phyloP scores from a whole-genome alignment of 2,329 filamentous ascomycete genomes.

The Stemphylium beticola region DNA sequence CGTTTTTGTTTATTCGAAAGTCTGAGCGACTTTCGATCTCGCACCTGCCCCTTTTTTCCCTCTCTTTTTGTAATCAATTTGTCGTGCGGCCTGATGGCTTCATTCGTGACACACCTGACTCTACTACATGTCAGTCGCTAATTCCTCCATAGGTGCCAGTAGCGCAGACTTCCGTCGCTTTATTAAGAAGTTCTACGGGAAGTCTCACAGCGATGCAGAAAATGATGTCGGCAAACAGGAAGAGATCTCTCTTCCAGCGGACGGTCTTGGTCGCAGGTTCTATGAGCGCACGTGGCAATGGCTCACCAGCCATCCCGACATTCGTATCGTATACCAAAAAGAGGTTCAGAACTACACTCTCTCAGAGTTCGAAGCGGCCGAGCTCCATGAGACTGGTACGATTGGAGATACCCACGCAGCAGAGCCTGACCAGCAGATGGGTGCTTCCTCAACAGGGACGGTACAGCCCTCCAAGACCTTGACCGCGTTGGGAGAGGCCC shows the following conservation, averaged over 20 bases:
- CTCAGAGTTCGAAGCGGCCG: slow-evolving; percentile 41
- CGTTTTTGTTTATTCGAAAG: background rate
- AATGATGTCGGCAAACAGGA: background rate
- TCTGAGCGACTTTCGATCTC: background rate
- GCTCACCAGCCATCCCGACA: slow-evolving; percentile 62
- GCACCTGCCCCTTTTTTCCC: background rate
- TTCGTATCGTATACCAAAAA: slow-evolving; percentile 58
- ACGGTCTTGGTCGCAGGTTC: slow-evolving; percentile 48
- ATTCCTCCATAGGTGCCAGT: slow-evolving; percentile 44
- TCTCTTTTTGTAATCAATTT: background rate
- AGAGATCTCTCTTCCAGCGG: background rate
- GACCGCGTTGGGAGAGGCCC: slow-evolving; percentile 19
- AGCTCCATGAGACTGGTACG: slow-evolving; percentile 22
- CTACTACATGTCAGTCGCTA: background rate
- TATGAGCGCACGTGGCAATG: slow-evolving; percentile 64
- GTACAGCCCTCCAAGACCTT: slow-evolving; percentile 22
- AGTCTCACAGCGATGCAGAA: slow-evolving; percentile 16
- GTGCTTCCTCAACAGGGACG: background rate
- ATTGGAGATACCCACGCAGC: background rate
- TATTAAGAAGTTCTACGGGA: slow-evolving; percentile 46
- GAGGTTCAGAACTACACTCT: slow-evolving; percentile 41
- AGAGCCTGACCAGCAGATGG: background rate
- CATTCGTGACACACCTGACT: slow-evolving; percentile 1
- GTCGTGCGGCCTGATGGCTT: background rate
- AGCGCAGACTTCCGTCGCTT: slow-evolving; percentile 50